These are phyloP conservation scores for Phytopythium aichiense DNA, from an alignment of 352 stramenopile species.

Conservation along the genomic window DNA sequence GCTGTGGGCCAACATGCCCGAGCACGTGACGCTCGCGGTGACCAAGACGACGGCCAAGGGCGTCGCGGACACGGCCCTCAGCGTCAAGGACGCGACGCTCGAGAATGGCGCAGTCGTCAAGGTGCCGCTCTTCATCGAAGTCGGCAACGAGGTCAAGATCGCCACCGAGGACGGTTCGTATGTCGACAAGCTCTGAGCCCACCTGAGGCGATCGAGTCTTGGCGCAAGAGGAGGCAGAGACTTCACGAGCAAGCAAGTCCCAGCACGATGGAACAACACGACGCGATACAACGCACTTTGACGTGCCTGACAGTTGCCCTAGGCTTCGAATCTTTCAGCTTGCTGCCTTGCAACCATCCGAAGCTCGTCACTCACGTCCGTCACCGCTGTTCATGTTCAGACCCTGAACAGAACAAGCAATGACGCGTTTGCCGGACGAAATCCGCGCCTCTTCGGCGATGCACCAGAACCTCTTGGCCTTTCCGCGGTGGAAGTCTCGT, in stretches of 20 bases:
- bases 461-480: background rate
- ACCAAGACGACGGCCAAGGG: conserved; percentile 77
- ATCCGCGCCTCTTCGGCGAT: background rate
- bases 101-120: conserved; percentile 77
- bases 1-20: conserved; percentile 84
- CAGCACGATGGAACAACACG: background rate
- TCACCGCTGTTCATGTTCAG: background rate
- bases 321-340: too few relatives aligned
- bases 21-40: conserved; percentile 71
- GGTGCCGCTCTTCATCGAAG: conserved; percentile 81
- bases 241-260: background rate
- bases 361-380: too few relatives aligned
- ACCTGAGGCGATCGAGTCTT: background rate
- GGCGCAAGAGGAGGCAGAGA: background rate
- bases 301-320: background rate
- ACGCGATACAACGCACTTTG: background rate
- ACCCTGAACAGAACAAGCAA: too few relatives aligned
- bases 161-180: conserved; percentile 72
- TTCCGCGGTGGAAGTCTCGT: background rate
- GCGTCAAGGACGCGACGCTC: conserved; percentile 79
- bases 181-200: conserved; percentile 63
- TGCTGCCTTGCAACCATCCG: too few relatives aligned
- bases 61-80: conserved; percentile 68
- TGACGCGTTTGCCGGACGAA: background rate
- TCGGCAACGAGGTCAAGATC: conserved; percentile 71